Base-by-base conservation (phyloP, 208 protist genomes). In the Leishmania braziliensis region DNA sequence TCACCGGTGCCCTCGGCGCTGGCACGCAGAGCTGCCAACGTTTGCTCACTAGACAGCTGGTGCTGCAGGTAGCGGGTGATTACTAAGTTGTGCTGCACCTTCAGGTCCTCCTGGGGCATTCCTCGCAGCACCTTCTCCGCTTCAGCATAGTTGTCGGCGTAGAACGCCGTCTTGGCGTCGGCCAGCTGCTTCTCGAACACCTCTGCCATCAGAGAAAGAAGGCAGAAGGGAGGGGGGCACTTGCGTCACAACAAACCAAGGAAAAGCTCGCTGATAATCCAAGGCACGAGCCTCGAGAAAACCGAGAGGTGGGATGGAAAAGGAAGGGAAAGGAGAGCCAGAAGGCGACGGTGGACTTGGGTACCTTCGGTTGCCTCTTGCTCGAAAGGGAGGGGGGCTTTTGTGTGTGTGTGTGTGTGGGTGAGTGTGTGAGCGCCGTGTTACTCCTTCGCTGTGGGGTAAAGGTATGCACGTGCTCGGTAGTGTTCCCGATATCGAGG, bases 51-150 rank as follows among this genome's bases (percentile, higher is more conserved):
- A 53, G 93, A 88, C 29, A 93, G 83, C 53, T 92, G 86, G 54
- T 86, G 75, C 58, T 91, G 84, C 58, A 96, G 79, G 77, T 93
- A 93, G 65, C 92, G 93, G 10, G 91, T 81, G 29, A 93, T 86
- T 48, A 89, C 93, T 84, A 98, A 76, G 76, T 98, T 98, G 87
- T 95, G 90, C 72, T 94, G 87, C 56, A 93, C 86, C 84, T 97
- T 93, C 50, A 91, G 80, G 83, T 98, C 93, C 20, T 97, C 90
- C 63, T 90, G 86, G 16, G 91, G 87, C 84, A 95, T 83, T 10
- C 72, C 78, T 75, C 90, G 80, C 26, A 98, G 87, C 48, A 94
- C 75, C 36, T 79, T 82, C 83, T 95, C 92, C 65, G 89, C 91
- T 23, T 91, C 90, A 54, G 77, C 84, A 85, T 90, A 96, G 71